A percentile compares a stretch with the other conserved stretches of the same genome.
Conservation (phyloP, 345 rosid genomes). For the Acer campestre region DNA sequence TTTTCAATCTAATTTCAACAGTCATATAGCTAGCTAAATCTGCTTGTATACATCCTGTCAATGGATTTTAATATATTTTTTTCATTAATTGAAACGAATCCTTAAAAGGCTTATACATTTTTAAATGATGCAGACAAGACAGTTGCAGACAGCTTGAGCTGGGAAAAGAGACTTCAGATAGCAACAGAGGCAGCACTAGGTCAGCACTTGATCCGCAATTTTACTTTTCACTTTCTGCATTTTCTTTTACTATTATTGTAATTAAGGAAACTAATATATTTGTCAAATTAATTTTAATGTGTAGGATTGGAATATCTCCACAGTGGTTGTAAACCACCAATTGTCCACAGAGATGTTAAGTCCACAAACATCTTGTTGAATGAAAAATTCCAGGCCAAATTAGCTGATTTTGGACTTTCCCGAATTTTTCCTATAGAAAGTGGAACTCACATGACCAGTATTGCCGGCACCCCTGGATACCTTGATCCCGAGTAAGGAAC, state of each 20-base stretch:
- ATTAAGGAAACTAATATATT: background rate
- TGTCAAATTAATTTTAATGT: background rate
- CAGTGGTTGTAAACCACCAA: conserved; percentile 53
- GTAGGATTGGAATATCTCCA: too few species aligned
- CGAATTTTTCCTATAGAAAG: conserved; percentile 32
- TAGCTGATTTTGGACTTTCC: too few species aligned
- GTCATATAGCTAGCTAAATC: too few species aligned
- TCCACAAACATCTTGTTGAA: too few species aligned
- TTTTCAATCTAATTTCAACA: too few species aligned
- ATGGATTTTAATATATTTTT: background rate
- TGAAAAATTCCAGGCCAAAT: too few species aligned
- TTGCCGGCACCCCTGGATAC: conserved; percentile 54
- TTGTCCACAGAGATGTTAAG: conserved; percentile 20
- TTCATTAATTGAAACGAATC: too few species aligned
- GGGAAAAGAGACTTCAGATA: conserved; percentile 32
- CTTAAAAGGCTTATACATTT: background rate
- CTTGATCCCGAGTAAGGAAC: too few species aligned
- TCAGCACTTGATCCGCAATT: background rate
- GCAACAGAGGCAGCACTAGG: conserved; percentile 29
- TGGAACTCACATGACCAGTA: conserved; percentile 35
- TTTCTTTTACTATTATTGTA: too few species aligned
- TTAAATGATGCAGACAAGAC: background rate
- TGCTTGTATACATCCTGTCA: too few species aligned
- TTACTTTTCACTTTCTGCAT: background rate
- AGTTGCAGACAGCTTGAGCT: conserved; percentile 12